Conservation (phyloP, 2,329 filamentous ascomycete species). For the Aspergillus novofumigatus region DNA sequence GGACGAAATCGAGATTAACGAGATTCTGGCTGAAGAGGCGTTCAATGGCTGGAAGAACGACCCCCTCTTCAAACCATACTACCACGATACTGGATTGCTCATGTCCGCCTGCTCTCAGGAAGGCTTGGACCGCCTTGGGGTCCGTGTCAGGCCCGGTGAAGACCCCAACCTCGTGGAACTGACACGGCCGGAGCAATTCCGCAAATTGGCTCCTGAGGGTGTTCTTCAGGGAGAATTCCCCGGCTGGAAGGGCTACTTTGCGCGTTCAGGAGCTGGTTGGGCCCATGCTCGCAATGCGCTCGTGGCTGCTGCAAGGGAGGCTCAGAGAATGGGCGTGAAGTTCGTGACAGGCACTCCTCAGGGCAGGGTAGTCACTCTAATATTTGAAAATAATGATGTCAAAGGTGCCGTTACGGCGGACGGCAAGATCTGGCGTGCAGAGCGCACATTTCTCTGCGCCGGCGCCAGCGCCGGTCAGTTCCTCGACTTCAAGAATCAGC, state of each 20-base stretch:
- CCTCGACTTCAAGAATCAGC: slow-evolving; percentile 44
- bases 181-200: slow-evolving; percentile 43
- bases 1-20: slow-evolving; percentile 18
- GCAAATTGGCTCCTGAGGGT: slow-evolving; percentile 47
- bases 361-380: slow-evolving; percentile 35
- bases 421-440: slow-evolving; percentile 33
- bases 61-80: slow-evolving; percentile 42
- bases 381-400: slow-evolving; percentile 35
- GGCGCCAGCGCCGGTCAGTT: slow-evolving; percentile 41
- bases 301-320: slow-evolving; percentile 42
- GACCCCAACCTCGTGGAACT: slow-evolving; percentile 31
- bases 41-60: slow-evolving; percentile 43
- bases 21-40: slow-evolving; percentile 28
- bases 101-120: slow-evolving; percentile 40
- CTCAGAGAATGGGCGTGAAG: slow-evolving; percentile 41
- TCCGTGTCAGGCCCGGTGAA: slow-evolving; percentile 27
- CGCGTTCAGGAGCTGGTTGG: slow-evolving; percentile 47
- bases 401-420: slow-evolving; percentile 39
- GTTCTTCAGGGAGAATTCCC: slow-evolving; percentile 44
- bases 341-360: slow-evolving; percentile 42
- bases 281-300: slow-evolving; percentile 48
- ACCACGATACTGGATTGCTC: slow-evolving; percentile 44
- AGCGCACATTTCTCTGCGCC: slow-evolving; percentile 41
- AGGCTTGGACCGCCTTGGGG: slow-evolving; percentile 33
- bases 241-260: slow-evolving; percentile 43